These are phyloP conservation scores for Cicer yamashitae DNA, from an alignment of 306 rosid genomes.

Conservation along the genomic window DNA sequence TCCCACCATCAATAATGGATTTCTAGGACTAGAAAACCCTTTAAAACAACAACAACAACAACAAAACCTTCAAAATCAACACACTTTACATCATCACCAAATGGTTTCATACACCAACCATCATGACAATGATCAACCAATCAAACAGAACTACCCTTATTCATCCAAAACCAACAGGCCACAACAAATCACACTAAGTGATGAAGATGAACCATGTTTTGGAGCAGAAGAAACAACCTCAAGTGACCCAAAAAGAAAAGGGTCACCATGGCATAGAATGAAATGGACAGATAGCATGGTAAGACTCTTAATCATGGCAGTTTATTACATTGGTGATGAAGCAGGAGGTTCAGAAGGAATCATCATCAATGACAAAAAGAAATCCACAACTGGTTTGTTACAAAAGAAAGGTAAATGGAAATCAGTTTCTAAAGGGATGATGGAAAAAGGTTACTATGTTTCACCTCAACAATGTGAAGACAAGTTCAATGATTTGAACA, in stretches of 20 bases:
- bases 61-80: constrained; percentile 56
- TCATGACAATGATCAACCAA: constrained; percentile 38
- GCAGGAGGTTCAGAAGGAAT: constrained; percentile 61
- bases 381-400: constrained; percentile 55
- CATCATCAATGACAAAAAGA: constrained; percentile 63
- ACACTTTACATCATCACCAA: constrained; percentile 61
- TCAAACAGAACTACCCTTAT: constrained; percentile 56
- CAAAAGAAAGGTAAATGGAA: constrained; percentile 99
- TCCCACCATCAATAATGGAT: constrained; percentile 61
- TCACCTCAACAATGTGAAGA: constrained; percentile 99
- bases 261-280: constrained; percentile 97
- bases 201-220: constrained; percentile 73
- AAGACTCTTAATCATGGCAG: constrained; percentile 82
- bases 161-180: constrained; percentile 51
- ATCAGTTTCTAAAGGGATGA: constrained; percentile 88
- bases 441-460: constrained; percentile 84
- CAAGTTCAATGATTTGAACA: constrained; percentile 92
- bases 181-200: constrained; percentile 51
- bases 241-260: constrained; percentile 68
- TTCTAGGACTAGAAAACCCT: constrained; percentile 71
- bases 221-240: constrained; percentile 56
- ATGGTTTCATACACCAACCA: constrained; percentile 62
- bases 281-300: constrained; percentile 97
- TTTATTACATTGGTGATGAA: constrained; percentile 88
- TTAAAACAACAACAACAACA: constrained; percentile 55